Base-by-base conservation (phyloP, 352 stramenopile species). In the Globisporangium alternatum region DNA sequence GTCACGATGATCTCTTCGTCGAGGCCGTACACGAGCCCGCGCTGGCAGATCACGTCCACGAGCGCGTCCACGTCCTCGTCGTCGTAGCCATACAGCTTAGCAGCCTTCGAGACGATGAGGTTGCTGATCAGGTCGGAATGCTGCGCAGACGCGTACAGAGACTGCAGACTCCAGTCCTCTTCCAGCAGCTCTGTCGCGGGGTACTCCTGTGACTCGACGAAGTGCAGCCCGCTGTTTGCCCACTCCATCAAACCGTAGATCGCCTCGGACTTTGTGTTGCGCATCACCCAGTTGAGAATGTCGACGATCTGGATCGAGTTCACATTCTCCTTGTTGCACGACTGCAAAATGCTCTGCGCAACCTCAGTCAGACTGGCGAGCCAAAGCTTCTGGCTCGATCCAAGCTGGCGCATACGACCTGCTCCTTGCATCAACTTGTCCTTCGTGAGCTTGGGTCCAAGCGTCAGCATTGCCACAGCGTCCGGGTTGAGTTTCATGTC, bases 351-450 rank as follows among this genome's bases (percentile, higher is more conserved):
- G 65, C 68, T 78, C 48, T 82, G 72, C 33, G 68, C 74, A 5
- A 97, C 77, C 33, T 97, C 88, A n/a, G 67, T 57, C 9, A 86
- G 83, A 59, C 77, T 84, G 7, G 76, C 74, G 17, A 97, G 69
- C 63, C 81, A 80, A 0, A 98, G 69, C 15, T 67, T 85, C 61
- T 97, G 86, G 22, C 76, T 52, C 0, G 69, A 77, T 19, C 82
- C 87, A 1, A 98, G 78, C 54, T 92, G 83, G 4, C 91, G 74
- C 75, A 97, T 84, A 1, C 92, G 79, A 15, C 90, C 91, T 1
- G 87, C 89, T n/a, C 88, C 91, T 68, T 98, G 92, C 90, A 97
- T 97, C 3, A 98, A 59, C 60, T 97, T 98, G 67, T 97, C 93
- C 54, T 97, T 98, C 0, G 85, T 91, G 22, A 97, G 76, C 21